Conservation (phyloP, 2,329 filamentous ascomycete species). For the Exophiala aquamarina region DNA sequence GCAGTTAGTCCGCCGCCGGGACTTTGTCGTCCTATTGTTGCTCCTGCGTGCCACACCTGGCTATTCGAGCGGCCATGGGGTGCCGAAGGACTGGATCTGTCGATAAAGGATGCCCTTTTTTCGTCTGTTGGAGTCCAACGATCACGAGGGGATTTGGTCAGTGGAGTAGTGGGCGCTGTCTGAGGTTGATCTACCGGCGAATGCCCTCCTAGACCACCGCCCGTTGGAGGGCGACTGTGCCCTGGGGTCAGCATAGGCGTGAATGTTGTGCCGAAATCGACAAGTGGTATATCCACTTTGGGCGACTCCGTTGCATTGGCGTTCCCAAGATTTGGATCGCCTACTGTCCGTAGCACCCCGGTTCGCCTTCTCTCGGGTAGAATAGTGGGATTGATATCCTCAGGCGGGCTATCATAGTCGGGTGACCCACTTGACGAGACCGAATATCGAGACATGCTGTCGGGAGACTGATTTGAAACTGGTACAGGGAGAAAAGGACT, state of each 20-base stretch:
- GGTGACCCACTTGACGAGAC: conserved; percentile 61
- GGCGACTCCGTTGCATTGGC: conserved; percentile 40
- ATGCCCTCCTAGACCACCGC: conserved; percentile 44
- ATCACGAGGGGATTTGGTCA: conserved; percentile 6
- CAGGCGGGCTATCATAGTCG: conserved; percentile 75
- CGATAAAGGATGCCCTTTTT: conserved; percentile 9
- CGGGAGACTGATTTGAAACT: conserved; percentile 38
- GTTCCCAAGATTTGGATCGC: conserved; percentile 44
- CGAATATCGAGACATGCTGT: conserved; percentile 20
- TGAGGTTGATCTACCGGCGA: conserved; percentile 16
- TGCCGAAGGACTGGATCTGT: conserved; percentile 9
- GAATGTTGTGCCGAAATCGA: conserved; percentile 85
- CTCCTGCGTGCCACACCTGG: conserved; percentile 76
- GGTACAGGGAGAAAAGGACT: conserved; percentile 9
- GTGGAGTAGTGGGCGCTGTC: conserved; percentile 15
- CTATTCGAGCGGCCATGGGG: conserved; percentile 47
- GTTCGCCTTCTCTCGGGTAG: conserved; percentile 63
- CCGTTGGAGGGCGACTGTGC: conserved; percentile 55
- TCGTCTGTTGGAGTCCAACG: conserved; percentile 9
- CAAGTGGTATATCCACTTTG: conserved; percentile 59
- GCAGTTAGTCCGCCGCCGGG: conserved; percentile 63
- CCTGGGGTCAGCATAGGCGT: conserved; percentile 58
- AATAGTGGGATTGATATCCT: conserved; percentile 33
- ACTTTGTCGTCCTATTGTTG: conserved; percentile 47
- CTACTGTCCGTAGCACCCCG: conserved; percentile 74